phyloP scores from a whole-genome alignment of 2,329 filamentous ascomycete genomes.

The Chrysoporthe austroafricana region DNA sequence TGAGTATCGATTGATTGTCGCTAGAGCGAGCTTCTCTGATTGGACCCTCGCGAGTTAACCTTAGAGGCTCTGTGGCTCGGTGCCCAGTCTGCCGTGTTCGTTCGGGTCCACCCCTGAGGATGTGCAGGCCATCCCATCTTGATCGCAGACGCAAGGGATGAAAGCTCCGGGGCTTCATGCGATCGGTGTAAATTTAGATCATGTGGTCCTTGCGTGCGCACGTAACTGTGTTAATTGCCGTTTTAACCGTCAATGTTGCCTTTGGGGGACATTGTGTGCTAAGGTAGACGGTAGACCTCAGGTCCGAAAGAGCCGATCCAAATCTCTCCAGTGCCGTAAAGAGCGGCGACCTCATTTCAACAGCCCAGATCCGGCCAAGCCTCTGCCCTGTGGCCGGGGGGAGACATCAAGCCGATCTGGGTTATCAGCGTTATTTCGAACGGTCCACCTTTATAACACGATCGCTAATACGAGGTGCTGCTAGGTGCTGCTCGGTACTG shows the following conservation, averaged over 20 bases:
- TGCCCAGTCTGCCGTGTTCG: not conserved
- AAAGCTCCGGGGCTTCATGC: conserved; percentile 1
- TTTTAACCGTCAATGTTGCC: not conserved
- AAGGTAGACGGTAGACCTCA: not conserved
- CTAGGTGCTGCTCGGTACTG: not conserved
- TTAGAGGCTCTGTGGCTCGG: not conserved
- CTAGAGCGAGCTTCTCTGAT: not conserved
- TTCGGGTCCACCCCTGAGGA: not conserved
- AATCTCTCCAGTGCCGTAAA: conserved; percentile 9
- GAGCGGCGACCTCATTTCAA: conserved; percentile 12
- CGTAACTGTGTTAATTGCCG: not conserved
- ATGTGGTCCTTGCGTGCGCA: not conserved
- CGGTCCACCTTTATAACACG: conserved; percentile 17
- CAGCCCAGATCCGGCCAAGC: conserved; percentile 18
- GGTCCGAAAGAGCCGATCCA: not conserved
- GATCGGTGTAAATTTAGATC: not conserved
- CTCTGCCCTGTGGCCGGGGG: conserved; percentile 12
- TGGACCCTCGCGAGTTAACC: not conserved
- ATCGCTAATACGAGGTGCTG: not conserved
- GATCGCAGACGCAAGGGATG: not conserved
- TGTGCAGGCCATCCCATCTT: conserved; percentile 1
- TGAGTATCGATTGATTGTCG: conserved; percentile 7
- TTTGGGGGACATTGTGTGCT: not conserved
- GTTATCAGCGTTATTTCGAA: conserved; percentile 16
- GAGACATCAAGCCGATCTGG: conserved; percentile 16